Evolutionary conservation across 2,329 filamentous ascomycete species (phyloP), one percentile per base, ranked within the genome.

Genomic region (Exophiala xenobiotica): DNA sequence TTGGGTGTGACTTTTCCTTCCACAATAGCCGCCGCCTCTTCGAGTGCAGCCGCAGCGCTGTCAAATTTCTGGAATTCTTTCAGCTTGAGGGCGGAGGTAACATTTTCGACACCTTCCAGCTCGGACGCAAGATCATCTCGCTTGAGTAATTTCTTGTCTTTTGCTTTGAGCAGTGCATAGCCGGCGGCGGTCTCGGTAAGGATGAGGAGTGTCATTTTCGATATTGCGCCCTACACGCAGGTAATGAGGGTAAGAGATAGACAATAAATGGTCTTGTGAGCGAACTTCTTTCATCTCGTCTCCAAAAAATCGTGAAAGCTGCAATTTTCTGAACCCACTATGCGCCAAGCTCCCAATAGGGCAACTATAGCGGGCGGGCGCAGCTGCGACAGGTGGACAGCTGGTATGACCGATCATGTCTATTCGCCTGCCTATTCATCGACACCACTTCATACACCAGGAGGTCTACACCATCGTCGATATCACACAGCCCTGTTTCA

Each of bases 41-140:
- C 88, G 53, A 99, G 79, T 59, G 93, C 93, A 59, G 85, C 85
- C 59, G 88, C 85, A 58, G 93, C 91, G 72, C 89, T 96, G 70
- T 96, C 90, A 74, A 96, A 99, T 78, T 97, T 97, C 73, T 88
- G 79, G 74, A 99, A 97, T 71, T 92, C 86, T 81, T 97, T 97
- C 69, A 97, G 80, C 76, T 96, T 96, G 65, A 99, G 76, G 73
- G 87, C 82, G 65, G 88, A 87, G 64, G 90, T 88, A 60, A 95
- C 82, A 65, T 88, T 88, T 72, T 96, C 90, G 27, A 90, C 85
- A 54, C 86, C 87, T 61, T 84, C 81, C 56, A 90, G 79, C 70
- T 93, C 85, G 58, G 83, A 79, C 47, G 82, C 80, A 58, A 95
- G 74, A 67, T 91, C 85, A 74, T 92, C 87, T 67, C 87, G 85